phyloP scores from a whole-genome alignment of 371 early-diverging fungal species.

The Mortierella sp. region DNA sequence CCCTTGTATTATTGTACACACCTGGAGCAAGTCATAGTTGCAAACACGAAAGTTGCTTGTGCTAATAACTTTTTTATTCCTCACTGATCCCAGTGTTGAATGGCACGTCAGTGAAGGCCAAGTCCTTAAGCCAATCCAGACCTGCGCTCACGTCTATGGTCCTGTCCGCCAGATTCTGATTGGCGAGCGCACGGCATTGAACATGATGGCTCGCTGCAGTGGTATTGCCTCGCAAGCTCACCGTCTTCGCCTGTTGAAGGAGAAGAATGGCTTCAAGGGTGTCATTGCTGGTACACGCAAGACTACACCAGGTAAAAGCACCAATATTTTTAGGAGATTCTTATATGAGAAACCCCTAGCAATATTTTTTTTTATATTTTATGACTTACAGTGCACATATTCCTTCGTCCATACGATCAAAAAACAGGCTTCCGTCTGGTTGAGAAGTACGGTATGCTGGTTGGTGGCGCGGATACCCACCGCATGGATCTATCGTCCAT shows the following conservation, averaged over 20 bases:
- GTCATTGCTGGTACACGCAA: constrained; percentile 97
- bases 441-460: constrained; percentile 97
- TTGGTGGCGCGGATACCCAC: constrained; percentile 97
- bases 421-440: constrained; percentile 96
- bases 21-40: not conserved
- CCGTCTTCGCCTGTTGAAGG: constrained; percentile 75
- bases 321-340: no score
- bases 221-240: constrained; percentile 93
- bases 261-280: constrained; percentile 82
- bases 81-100: constrained; percentile 71
- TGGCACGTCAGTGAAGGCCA: constrained; percentile 89
- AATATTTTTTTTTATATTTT: no score
- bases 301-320: constrained; percentile 98
- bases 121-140: constrained; percentile 76
- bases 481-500: constrained; percentile 96
- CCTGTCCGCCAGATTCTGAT: constrained; percentile 87
- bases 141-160: constrained; percentile 88
- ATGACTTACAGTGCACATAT: no score
- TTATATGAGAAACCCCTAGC: no score
- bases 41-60: not conserved
- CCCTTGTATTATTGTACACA: not conserved
- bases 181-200: constrained; percentile 96
- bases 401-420: no score
- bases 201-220: constrained; percentile 93
- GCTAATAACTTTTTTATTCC: not conserved